Base-by-base conservation (phyloP, 352 stramenopile species). In the Phytophthora brassicae region DNA sequence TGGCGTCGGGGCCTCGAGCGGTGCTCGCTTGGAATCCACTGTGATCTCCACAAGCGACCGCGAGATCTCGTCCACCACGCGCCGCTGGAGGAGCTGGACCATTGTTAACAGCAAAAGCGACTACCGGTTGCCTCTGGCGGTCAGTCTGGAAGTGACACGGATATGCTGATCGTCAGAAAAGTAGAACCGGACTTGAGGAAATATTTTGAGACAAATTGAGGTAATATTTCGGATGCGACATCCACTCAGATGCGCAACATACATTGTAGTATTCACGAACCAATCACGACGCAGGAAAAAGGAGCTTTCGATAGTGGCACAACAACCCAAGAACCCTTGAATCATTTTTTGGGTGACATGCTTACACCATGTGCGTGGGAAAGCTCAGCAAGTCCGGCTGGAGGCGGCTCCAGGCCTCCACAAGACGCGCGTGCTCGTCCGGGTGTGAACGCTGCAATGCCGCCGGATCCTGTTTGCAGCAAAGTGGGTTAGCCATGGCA, bases 381-480 rank as follows among this genome's bases (percentile, higher is more conserved):
- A 80, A 72, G 38, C 42, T 74, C 38, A 93, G 70, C 51, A 93
- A 65, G 46, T 92, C 81, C 4, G 84, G 84, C 46, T 93, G 88
- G 60, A 89, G 76, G 17, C 75, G 72, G 41, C 71, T 72, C 84
- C 84, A 93, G 8, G 82, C 75, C 22, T 84, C 77, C 29, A 93
- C 75, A 23, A 93, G 72, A n/a, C 79, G 79, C 44, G 66, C 73
- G 53, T 93, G 76, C 50, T 91, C 82, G 19, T 89, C 74, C 41
- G 84, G 82, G 62, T 93, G 79, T 28, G 79, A 80, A 17, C 80
- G 79, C 66, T 90, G 74, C 43, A 93, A 60, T 24, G 83, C 80
- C 17, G 70, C 82, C 6, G 84, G 84, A 35, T 92, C 82, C 84
- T 93, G 46, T 4, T 33, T 33, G 59, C 20, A 53, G 23, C 23